A percentile compares a stretch with the other conserved stretches of the same genome.
Evolutionary conservation across 2,329 filamentous ascomycete genomes (phyloP).

Genomic region (Phoma sp.): DNA sequence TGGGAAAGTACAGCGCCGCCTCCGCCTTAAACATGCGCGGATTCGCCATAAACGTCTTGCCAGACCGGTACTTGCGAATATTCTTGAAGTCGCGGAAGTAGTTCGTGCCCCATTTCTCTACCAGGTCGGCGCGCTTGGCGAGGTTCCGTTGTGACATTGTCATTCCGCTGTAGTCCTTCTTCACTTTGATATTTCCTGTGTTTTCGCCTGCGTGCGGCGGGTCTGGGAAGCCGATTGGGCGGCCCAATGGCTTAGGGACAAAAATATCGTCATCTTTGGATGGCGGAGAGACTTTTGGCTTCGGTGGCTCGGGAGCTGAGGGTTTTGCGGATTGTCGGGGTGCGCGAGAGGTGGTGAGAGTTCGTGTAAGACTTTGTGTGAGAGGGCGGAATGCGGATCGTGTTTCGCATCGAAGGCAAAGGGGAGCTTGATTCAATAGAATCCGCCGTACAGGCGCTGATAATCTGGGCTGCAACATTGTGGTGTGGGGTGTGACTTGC

Average conservation of each 20-base stretch:
- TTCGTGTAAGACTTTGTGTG: conserved; percentile 22
- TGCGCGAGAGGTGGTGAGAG: conserved; percentile 33
- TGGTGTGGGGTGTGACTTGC: conserved; percentile 15
- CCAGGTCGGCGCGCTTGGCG: conserved; percentile 73
- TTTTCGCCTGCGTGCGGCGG: conserved; percentile 83
- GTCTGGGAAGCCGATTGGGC: conserved; percentile 80
- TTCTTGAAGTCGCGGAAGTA: conserved; percentile 98
- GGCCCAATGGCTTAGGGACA: conserved; percentile 61
- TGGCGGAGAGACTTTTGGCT: conserved; percentile 11
- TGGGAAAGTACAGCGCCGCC: conserved; percentile 89
- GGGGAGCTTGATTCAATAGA: conserved; percentile 19
- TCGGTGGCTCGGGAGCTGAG: conserved; percentile 11
- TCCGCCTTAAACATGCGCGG: conserved; percentile 83
- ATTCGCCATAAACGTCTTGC: conserved; percentile 90
- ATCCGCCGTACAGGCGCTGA: conserved; percentile 20
- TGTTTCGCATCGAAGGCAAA: conserved; percentile 27
- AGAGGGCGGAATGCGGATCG: conserved; percentile 16
- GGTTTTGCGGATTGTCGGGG: conserved; percentile 31
- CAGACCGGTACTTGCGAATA: conserved; percentile 74
- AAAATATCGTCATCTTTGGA: conserved; percentile 47
- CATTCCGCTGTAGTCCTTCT: conserved; percentile 41
- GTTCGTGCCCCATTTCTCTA: conserved; percentile 77
- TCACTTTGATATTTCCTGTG: conserved; percentile 68
- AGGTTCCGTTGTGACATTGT: conserved; percentile 62
- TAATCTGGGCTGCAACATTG: conserved; percentile 44